Percentiles rank a stretch among this genome's conserved stretches.
phyloP scores from a whole-genome alignment of 768 basidiomycete species.

The Chlorophyllum brunneum region DNA sequence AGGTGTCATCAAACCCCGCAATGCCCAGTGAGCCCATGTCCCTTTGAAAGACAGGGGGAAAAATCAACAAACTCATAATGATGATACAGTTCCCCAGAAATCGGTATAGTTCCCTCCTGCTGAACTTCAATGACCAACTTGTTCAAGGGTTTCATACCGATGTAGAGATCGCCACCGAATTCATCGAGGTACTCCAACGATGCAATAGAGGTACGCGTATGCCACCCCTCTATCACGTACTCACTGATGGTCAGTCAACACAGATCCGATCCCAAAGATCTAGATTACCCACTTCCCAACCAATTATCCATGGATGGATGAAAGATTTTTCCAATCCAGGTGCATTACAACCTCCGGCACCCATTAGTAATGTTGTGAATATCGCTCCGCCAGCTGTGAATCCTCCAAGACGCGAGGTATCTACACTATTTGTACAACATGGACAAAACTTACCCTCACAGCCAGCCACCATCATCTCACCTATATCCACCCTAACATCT shows the following conservation, averaged over 20 bases:
- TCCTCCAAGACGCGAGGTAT: neutral
- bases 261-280: neutral
- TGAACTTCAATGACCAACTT: neutral
- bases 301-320: neutral
- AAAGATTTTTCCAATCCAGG: neutral
- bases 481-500: neutral
- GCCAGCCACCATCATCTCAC: neutral
- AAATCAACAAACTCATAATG: neutral
- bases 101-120: neutral
- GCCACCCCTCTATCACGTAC: neutral
- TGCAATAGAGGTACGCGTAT: conserved; percentile 1
- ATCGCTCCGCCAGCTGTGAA: neutral
- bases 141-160: neutral
- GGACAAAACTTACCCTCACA: neutral
- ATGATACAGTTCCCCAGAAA: neutral
- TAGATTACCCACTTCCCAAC: neutral
- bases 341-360: neutral
- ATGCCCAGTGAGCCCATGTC: neutral
- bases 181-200: neutral
- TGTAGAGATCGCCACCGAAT: conserved; percentile 1
- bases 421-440: neutral
- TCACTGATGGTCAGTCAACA: neutral
- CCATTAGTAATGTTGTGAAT: neutral
- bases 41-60: neutral
- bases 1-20: neutral